Evolutionary conservation across 257 asterid genomes (phyloP).

Genomic region (Solanum pimpinellifolium): DNA sequence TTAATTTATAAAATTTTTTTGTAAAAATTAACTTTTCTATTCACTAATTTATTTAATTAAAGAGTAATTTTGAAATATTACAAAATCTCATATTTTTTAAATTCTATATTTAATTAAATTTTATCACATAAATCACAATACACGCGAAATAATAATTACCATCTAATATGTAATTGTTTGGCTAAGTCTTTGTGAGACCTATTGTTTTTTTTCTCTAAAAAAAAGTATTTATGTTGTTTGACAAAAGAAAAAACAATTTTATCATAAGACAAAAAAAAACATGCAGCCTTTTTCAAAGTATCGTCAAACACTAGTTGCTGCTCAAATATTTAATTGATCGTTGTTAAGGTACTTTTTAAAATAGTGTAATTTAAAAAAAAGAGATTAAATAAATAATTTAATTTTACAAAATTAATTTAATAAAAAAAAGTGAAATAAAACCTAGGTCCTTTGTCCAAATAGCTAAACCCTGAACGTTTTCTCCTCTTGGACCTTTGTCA

Average conservation of each 20-base stretch:
- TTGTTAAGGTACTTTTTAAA: neutral
- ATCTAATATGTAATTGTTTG: neutral
- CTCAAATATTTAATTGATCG: neutral
- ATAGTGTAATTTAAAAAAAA: accelerated
- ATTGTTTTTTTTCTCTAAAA: too few species aligned
- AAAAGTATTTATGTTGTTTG: neutral
- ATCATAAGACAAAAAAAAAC: neutral
- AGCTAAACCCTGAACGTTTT: neutral
- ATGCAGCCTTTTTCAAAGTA: neutral
- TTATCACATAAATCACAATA: neutral
- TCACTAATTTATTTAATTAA: too few species aligned
- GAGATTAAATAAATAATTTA: neutral
- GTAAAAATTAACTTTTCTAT: too few species aligned
- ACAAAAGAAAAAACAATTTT: too few species aligned
- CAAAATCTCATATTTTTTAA: too few species aligned
- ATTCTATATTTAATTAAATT: too few species aligned
- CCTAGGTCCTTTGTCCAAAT: neutral
- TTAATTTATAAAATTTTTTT: too few species aligned
- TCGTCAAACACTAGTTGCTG: neutral
- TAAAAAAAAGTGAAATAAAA: neutral
- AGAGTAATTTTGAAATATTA: too few species aligned
- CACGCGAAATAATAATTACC: too few species aligned
- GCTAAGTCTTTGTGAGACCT: neutral
- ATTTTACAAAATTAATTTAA: neutral
- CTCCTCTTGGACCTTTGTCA: neutral